Evolutionary conservation across 768 basidiomycete genomes (phyloP), one percentile per base, ranked within the genome.

Genomic region (Exidia glandulosa): DNA sequence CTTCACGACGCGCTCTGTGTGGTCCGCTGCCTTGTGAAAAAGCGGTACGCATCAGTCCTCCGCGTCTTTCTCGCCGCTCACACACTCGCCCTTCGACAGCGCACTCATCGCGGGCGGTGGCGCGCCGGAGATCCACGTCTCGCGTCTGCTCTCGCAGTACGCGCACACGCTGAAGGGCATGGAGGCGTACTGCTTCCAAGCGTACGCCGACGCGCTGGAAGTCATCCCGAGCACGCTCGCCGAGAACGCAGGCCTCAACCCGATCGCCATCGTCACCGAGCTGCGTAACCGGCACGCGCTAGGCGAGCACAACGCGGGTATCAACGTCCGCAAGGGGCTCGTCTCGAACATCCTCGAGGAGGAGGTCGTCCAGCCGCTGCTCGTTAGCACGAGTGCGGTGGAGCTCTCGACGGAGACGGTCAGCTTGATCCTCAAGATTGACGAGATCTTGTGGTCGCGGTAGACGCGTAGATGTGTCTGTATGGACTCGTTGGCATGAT

Each of bases 111-210:
- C 90, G 41, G 95, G 95, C 60, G 95, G 95, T 52, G 95, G 95
- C 57, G 94, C 96, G 14, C 96, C 96, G 12, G 96, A 99, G 73
- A 97, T 98, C 64, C 92, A 98, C 69, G 89, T 95, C 47, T 98
- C 96, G 12, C 85, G 94, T 57, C 76, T 89, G 65, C 80, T 99
- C 55, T 86, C 91, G 1, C 90, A 96, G 71, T 83, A 95, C 66
- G 85, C 94, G 1, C 92, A 95, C 65, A 88, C 92, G 1, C 79
- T 98, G 62, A 95, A 88, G 73, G 95, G 96, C 56, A 97, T 97
- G 88, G 94, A 98, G 72, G 91, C 95, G 9, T 98, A 97, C 73
- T 98, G 96, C 73, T 96, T 97, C 85, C 91, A 96, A 67, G 94
- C 94, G 3, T 99, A 93, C 68, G 94, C 96, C 31, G 95, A 98